Base-by-base conservation (phyloP, 257 asterid species). In the Phtheirospermum japonicum region DNA sequence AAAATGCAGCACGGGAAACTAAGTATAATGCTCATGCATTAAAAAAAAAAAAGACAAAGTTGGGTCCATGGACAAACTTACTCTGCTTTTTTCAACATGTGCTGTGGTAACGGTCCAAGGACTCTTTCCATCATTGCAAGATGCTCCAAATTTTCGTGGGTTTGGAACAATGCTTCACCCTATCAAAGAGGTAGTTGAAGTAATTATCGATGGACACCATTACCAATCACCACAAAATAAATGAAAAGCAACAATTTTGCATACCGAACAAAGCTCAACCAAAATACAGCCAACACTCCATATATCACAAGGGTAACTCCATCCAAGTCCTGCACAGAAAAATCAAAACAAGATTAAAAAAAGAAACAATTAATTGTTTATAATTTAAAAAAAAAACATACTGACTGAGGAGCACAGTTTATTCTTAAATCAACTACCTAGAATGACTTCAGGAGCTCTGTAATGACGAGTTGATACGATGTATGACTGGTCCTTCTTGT, bases 91-190 rank as follows among this genome's bases (percentile, higher is more conserved):
- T 83, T 90, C 72, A 90, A 61, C 91, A 90, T 85, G 51, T 82
- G 80, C 33, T 73, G 83, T n/a, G 98, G 98, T 28, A 90, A 42
- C 3, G 86, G 79, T 36, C 98, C 98, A 54, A 90, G 89, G 1
- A 90, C 96, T 58, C 82, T 81, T 69, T 88, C 98, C 98, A 88
- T 90, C 98, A 90, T 90, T 4, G 98, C 96, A 30, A 90, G 96
- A 80, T 90, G 98, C 65, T 90, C 96, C 57, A 90, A 74, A 64
- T 88, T 88, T 67, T 90, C 98, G 26, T 90, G 98, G 3, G 98
- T 90, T 69, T 88, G 96, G 70, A 88, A 90, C 62, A 90, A 69
- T 2, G 96, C 96, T 71, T 80, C 95, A 7, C 98, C 98, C 97
- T 90, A n/a, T 9, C 1, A 2, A 26, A 59, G 34, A 11, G n/a